These are phyloP conservation scores for Didymella exigua DNA, from an alignment of 2,329 filamentous ascomycete species.

Conservation along the genomic window DNA sequence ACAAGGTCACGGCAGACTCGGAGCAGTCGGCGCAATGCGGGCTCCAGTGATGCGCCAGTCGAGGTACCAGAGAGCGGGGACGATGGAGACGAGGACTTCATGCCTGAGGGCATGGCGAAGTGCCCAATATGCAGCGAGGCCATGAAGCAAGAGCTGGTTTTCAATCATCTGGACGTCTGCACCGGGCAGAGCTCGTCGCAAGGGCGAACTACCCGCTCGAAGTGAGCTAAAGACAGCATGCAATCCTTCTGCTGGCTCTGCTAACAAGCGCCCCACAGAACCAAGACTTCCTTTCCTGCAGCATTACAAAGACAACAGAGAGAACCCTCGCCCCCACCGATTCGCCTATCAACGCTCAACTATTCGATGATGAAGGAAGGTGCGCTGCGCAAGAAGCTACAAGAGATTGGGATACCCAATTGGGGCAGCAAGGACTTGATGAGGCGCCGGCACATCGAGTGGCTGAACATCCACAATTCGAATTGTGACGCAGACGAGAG, in stretches of 20 bases:
- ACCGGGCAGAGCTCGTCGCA: constrained; percentile 48
- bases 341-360: constrained; percentile 72
- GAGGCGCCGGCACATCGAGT: constrained; percentile 84
- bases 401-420: constrained; percentile 77
- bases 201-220: constrained; percentile 38
- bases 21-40: constrained; percentile 43
- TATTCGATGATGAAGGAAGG: constrained; percentile 86
- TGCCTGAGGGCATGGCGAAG: constrained; percentile 71
- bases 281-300: constrained; percentile 27
- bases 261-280: constrained; percentile 24
- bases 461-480: constrained; percentile 94
- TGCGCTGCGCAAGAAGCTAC: constrained; percentile 78
- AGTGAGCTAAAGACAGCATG: constrained; percentile 28
- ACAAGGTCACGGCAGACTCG: constrained; percentile 47
- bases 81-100: constrained; percentile 52
- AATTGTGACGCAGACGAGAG: constrained; percentile 86
- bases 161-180: constrained; percentile 77
- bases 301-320: constrained; percentile 35
- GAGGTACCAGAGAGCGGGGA: constrained; percentile 49
- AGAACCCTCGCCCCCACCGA: constrained; percentile 49
- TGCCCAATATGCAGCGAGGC: constrained; percentile 81
- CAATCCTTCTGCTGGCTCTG: not conserved
- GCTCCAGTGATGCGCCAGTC: constrained; percentile 37
- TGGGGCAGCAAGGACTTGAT: constrained; percentile 72
- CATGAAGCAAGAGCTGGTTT: constrained; percentile 82